phyloP scores from a whole-genome alignment of 495 filamentous ascomycete species.

The Pseudoneurospora amorphoporcata region DNA sequence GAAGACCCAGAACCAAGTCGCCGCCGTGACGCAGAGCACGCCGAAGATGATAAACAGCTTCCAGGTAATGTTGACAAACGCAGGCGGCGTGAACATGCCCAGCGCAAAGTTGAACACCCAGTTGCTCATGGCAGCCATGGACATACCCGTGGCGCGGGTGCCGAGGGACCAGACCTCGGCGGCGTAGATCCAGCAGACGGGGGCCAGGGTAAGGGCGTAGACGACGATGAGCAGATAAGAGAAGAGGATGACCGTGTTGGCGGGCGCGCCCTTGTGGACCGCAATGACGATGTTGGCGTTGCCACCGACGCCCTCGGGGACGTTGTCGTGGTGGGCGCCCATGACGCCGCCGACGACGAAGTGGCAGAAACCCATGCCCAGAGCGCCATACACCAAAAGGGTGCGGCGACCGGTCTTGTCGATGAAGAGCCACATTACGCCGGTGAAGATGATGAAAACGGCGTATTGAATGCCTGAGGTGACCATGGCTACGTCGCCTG shows the following conservation, averaged over 20 bases:
- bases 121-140: conserved; percentile 55
- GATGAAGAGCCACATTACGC: conserved; percentile 56
- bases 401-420: conserved; percentile 64
- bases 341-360: conserved; percentile 54
- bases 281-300: conserved; percentile 58
- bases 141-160: conserved; percentile 63
- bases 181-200: conserved; percentile 64
- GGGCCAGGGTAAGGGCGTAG: conserved; percentile 61
- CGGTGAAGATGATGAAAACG: conserved; percentile 62
- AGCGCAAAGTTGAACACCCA: conserved; percentile 73
- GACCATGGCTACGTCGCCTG: conserved; percentile 55
- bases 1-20: conserved; percentile 53
- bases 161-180: conserved; percentile 68
- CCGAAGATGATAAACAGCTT: conserved; percentile 69
- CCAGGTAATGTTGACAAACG: conserved; percentile 62
- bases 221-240: conserved; percentile 62
- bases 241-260: conserved; percentile 61
- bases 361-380: conserved; percentile 61
- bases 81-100: conserved; percentile 59
- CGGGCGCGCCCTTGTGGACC: conserved; percentile 44
- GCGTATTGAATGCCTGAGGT: conserved; percentile 66
- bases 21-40: conserved; percentile 52
- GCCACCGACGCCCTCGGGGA: conserved; percentile 47
- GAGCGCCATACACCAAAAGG: conserved; percentile 57
- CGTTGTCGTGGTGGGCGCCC: conserved; percentile 31